Conservation (phyloP, 225 moss, liverwort and hornwort genomes). For the Ulota crispa region DNA sequence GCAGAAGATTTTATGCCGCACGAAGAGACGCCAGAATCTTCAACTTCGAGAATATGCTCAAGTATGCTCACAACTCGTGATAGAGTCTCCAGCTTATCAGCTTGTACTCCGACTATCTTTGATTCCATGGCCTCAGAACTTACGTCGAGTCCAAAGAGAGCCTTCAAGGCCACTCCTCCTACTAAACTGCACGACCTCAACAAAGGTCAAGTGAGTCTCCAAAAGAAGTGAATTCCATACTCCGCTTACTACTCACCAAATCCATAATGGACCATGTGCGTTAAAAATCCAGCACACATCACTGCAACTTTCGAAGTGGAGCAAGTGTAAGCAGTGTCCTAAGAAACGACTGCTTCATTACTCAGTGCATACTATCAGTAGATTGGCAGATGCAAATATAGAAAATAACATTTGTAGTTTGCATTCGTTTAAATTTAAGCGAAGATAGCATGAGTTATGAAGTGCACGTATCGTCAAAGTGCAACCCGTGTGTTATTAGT, state of each 20-base stretch:
- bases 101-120: conserved; percentile 38
- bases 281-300: conserved; percentile 6
- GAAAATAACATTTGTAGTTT: conserved; percentile 1
- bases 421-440: background rate
- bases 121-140: conserved; percentile 29
- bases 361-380: background rate
- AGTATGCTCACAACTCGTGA: conserved; percentile 43
- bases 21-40: conserved; percentile 30
- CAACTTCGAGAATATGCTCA: conserved; percentile 38
- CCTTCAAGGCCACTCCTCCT: conserved; percentile 67
- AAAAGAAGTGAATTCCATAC: conserved; percentile 17
- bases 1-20: conserved; percentile 29
- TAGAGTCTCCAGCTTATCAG: conserved; percentile 53
- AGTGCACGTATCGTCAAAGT: background rate
- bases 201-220: conserved; percentile 16
- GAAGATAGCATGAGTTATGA: background rate
- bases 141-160: conserved; percentile 65
- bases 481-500: background rate
- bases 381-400: conserved; percentile 7
- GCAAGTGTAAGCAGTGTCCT: background rate
- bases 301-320: conserved; percentile 6
- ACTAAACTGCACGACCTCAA: conserved; percentile 60
- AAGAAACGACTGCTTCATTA: background rate
- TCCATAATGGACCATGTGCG: background rate
- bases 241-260: conserved; percentile 15